Percentiles rank a stretch among this genome's conserved stretches.
Evolutionary conservation across 108 stramenopile genomes (phyloP).

Genomic region (Nitzschia sp.): DNA sequence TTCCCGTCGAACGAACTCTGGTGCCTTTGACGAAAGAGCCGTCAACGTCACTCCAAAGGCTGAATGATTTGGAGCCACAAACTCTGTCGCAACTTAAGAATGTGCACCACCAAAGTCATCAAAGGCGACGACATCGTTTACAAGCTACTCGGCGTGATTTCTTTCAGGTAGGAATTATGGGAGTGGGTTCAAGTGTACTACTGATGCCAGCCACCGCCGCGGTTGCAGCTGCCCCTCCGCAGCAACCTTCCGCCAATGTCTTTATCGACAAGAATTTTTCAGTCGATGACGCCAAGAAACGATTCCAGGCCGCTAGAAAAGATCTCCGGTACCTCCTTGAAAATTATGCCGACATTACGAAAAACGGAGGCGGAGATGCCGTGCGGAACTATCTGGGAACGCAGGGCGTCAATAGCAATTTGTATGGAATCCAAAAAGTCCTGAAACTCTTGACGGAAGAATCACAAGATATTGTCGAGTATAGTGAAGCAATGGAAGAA

Average conservation of each 20-base stretch:
- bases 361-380: conserved; percentile 56
- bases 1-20: no score
- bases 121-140: no score
- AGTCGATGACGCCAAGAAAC: conserved; percentile 37
- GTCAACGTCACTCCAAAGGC: no score
- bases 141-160: no score
- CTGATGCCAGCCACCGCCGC: no score
- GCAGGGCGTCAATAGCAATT: conserved; percentile 46
- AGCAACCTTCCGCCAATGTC: not conserved
- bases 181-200: no score
- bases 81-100: no score
- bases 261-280: not conserved
- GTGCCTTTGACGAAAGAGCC: no score
- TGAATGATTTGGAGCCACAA: no score
- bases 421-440: conserved; percentile 66
- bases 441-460: conserved; percentile 48
- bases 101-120: no score
- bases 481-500: conserved; percentile 55
- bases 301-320: conserved; percentile 43
- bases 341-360: conserved; percentile 53
- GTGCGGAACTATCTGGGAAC: conserved; percentile 65
- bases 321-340: conserved; percentile 54
- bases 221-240: no score
- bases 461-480: conserved; percentile 64
- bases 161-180: no score